A percentile compares a stretch with the other conserved stretches of the same genome.
Evolutionary conservation across 1,284 basidiomycete genomes (phyloP).

Genomic region (Mycena sp.): DNA sequence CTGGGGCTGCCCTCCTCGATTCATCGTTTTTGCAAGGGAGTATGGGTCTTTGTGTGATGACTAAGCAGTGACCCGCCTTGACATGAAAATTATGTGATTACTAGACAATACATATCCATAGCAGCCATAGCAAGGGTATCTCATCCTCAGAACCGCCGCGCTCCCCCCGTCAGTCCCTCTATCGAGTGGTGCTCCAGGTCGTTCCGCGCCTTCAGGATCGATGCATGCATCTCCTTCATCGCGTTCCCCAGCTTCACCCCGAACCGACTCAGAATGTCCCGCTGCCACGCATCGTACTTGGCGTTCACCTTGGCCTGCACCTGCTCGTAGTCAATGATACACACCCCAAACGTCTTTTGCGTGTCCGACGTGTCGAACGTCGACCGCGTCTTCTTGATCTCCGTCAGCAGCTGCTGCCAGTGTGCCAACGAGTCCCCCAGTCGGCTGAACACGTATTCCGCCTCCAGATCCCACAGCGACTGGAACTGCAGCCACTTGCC

Average conservation of each 20-base stretch:
- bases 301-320: constrained; percentile 97
- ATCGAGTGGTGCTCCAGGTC: constrained; percentile 92
- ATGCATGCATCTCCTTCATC: constrained; percentile 97
- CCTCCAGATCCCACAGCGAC: constrained; percentile 97
- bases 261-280: constrained; percentile 92
- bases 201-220: constrained; percentile 91
- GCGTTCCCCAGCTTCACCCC: constrained; percentile 91
- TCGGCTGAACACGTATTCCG: constrained; percentile 94
- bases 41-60: too few species aligned
- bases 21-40: too few species aligned
- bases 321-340: constrained; percentile 97
- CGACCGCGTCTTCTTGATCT: constrained; percentile 95
- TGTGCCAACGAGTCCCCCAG: constrained; percentile 92
- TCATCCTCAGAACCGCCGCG: constrained; percentile 11
- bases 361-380: constrained; percentile 98
- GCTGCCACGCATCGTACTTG: constrained; percentile 98
- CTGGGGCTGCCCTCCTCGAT: constrained; percentile 17
- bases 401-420: constrained; percentile 96
- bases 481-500: constrained; percentile 99
- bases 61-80: too few species aligned
- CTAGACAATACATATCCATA: too few species aligned
- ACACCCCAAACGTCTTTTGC: constrained; percentile 91
- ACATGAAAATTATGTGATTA: too few species aligned
- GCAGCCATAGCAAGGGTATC: neutral
- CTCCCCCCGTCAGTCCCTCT: constrained; percentile 54